phyloP scores from a whole-genome alignment of 2,329 filamentous ascomycete species.

The Zymoseptoria tritici region DNA sequence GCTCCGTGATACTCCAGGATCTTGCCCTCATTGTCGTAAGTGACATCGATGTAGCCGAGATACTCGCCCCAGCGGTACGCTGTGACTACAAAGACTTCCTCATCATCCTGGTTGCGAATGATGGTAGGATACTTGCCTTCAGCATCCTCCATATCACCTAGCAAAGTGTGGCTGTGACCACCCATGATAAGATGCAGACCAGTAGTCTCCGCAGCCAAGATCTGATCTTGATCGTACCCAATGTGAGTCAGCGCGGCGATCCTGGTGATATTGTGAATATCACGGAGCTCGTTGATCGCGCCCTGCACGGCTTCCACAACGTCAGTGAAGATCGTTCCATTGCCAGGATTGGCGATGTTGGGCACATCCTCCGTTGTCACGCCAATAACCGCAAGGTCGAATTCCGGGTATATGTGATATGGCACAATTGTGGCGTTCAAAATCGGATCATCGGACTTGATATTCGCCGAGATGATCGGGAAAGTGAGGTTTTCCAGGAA shows the following conservation, averaged over 20 bases:
- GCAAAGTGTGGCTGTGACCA: conserved; percentile 51
- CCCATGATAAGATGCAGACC: conserved; percentile 64
- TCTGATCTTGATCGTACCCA: conserved; percentile 57
- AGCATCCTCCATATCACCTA: conserved; percentile 53
- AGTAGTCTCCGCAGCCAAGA: conserved; percentile 52
- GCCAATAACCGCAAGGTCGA: conserved; percentile 56
- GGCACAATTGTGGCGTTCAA: conserved; percentile 58
- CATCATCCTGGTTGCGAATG: conserved; percentile 51
- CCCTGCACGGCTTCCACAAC: conserved; percentile 52
- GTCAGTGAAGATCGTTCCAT: conserved; percentile 52
- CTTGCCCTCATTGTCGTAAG: conserved; percentile 54
- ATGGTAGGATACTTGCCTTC: conserved; percentile 59
- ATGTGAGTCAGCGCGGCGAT: conserved; percentile 62
- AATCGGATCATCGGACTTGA: conserved; percentile 51
- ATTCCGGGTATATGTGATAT: conserved; percentile 56
- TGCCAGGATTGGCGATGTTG: conserved; percentile 51
- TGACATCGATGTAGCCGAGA: conserved; percentile 59
- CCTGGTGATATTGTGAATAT: conserved; percentile 54
- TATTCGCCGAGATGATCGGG: conserved; percentile 56
- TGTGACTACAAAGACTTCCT: conserved; percentile 62
- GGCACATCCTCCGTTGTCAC: conserved; percentile 55
- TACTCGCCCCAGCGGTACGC: conserved; percentile 64
- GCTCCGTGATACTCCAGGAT: conserved; percentile 57
- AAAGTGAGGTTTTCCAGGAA: conserved; percentile 59
- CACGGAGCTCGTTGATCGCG: conserved; percentile 54